Evolutionary conservation across 2,329 filamentous ascomycete genomes (phyloP), one percentile per base, ranked within the genome.

Genomic region (Fusarium sarcochroum): DNA sequence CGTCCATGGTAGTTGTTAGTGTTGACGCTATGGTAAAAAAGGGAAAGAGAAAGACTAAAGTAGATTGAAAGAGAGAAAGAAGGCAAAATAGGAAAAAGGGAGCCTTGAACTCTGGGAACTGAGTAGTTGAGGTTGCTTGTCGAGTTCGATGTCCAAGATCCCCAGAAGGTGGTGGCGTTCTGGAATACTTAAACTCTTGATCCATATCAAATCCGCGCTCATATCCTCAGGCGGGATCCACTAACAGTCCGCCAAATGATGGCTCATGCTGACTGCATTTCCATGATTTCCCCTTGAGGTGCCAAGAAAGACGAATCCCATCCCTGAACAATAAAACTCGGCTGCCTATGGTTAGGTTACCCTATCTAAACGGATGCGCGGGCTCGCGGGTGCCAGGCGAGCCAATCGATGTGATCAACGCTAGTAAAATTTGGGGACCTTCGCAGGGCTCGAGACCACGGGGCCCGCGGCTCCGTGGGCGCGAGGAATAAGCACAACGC

Each of bases 391-490:
- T 15, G 18, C 14, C 23, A 38, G 52, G 59, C 27, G 25, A 52
- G 27, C 59, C 61, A 64, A 65, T 65, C 53, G 37, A 35, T 21
- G 15, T 25, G n/a, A 42, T 49, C 9, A 9, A 6, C 57, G 27
- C 46, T 52, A 53, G 34, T 35, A 5, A 5, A n/a, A 34, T 30
- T 37, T 34, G 32, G 27, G 18, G 34, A 27, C n/a, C 30, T 30
- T 32, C 11, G 17, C 20, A 27, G 7, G 9, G 4, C 34, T 47
- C 60, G 56, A 61, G 13, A 25, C 15, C 35, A 45, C 60, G 60
- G 64, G 25, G 9, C 41, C 65, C 65, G 52, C 45, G 65, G 55
- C 32, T 56, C 66, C 66, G 66, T 62, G 65, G 66, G 20, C 40
- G 40, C 65, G 55, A 54, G 66, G 64, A 11, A 23, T 51, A 58